Conservation (phyloP, 495 filamentous ascomycete species). For the Durotheca rogersii region DNA sequence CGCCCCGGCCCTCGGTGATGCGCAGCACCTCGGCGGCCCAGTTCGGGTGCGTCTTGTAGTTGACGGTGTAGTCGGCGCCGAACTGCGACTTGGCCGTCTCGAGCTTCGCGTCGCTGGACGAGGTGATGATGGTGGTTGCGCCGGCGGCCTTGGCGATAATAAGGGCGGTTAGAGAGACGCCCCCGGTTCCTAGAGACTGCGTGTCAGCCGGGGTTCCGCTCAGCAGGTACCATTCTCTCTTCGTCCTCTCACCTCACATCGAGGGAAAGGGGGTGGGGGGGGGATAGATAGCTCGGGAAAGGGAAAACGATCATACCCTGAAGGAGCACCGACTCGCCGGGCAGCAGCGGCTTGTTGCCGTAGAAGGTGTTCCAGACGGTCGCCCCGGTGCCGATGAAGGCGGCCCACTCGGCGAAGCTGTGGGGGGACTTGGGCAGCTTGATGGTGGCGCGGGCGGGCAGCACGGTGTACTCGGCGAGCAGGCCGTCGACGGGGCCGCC, state of each 20-base stretch:
- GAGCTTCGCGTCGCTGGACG: slow-evolving; percentile 12
- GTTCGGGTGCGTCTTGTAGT: slow-evolving; percentile 9
- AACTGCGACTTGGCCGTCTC: slow-evolving; percentile 2
- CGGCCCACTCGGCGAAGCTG: slow-evolving; percentile 4
- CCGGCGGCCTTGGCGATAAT: slow-evolving; percentile 9
- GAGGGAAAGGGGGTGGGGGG: no score
- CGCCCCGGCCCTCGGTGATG: slow-evolving; percentile 20
- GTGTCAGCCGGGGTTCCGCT: no score
- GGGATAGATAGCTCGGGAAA: no score
- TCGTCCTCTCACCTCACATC: no score
- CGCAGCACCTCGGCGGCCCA: slow-evolving; percentile 22
- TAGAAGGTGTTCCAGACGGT: slow-evolving; percentile 10
- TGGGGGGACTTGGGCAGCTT: slow-evolving; percentile 3
- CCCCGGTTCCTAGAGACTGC: slow-evolving; percentile 53
- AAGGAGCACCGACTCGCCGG: slow-evolving; percentile 4
- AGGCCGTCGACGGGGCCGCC: background rate
- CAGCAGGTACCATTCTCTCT: no score
- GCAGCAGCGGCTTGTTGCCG: background rate
- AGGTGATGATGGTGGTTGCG: slow-evolving; percentile 15
- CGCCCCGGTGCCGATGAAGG: slow-evolving; percentile 1
- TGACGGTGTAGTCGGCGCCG: slow-evolving; percentile 17
- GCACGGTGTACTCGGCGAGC: background rate
- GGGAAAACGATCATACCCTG: no score
- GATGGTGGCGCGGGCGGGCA: slow-evolving; percentile 3
- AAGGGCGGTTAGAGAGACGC: background rate